Conservation (phyloP, 164 flowering plant genomes). For the Paratinospora sagittata region DNA sequence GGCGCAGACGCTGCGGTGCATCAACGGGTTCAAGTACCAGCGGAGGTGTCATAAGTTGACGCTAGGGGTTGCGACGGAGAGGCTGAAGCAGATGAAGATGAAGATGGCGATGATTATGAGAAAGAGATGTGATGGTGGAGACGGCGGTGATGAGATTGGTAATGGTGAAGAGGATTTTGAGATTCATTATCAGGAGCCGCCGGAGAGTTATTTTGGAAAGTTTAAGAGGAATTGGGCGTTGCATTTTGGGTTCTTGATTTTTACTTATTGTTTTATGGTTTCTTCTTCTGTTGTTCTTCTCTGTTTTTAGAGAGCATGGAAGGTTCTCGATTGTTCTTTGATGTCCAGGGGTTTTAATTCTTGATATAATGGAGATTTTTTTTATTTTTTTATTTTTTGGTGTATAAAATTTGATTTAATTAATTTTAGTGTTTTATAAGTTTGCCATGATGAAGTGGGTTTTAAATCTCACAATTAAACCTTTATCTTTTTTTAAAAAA, state of each 20-base stretch:
- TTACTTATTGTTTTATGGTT: slow-evolving; percentile 66
- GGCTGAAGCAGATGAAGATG: slow-evolving; percentile 56
- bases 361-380: too few species aligned
- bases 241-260: slow-evolving; percentile 76
- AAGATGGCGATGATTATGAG: slow-evolving; percentile 24
- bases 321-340: too few species aligned
- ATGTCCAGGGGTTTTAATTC: too few species aligned
- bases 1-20: slow-evolving; percentile 85
- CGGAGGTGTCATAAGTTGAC: slow-evolving; percentile 92
- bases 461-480: too few species aligned
- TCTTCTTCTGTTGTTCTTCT: slow-evolving; percentile 78
- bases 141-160: too few species aligned
- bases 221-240: slow-evolving; percentile 93
- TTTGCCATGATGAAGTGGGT: too few species aligned
- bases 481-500: too few species aligned
- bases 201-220: slow-evolving; percentile 80
- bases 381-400: too few species aligned
- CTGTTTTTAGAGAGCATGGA: slow-evolving; percentile 66
- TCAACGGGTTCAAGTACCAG: slow-evolving; percentile 95
- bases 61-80: slow-evolving; percentile 77
- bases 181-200: slow-evolving; percentile 79
- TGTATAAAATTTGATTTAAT: too few species aligned
- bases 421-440: too few species aligned
- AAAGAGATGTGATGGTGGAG: too few species aligned
- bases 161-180: slow-evolving; percentile 45